Conservation (phyloP, 371 early-diverging fungal genomes). For the Actinomucor elegans region DNA sequence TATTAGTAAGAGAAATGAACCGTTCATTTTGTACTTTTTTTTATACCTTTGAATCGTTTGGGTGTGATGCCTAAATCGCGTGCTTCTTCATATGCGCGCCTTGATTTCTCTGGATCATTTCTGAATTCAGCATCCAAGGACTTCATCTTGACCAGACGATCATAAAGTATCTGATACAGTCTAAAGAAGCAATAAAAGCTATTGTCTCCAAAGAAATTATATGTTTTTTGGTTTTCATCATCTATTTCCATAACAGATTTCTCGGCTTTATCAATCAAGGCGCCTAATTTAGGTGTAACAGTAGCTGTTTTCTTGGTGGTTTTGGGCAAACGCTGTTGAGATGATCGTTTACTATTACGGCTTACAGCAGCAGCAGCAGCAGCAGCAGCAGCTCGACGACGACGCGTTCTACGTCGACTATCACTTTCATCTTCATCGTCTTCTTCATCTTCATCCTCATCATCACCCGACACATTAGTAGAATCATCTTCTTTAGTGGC, state of each 20-base stretch:
- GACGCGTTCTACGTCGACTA: not conserved
- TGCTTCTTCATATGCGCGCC: conserved; percentile 67
- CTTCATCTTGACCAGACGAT: conserved; percentile 80
- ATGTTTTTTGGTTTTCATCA: conserved; percentile 27
- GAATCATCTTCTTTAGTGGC: conserved; percentile 15
- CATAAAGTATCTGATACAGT: conserved; percentile 63
- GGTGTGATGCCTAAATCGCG: conserved; percentile 73
- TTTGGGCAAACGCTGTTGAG: not conserved
- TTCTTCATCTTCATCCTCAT: conserved; percentile 5
- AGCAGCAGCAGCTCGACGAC: not conserved
- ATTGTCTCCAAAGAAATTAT: conserved; percentile 72
- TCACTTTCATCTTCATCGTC: not conserved
- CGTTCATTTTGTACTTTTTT: not conserved
- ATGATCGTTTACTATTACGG: not conserved
- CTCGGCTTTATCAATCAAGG: conserved; percentile 9
- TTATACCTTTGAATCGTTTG: conserved; percentile 28
- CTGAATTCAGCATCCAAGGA: conserved; percentile 61
- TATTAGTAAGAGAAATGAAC: too few species aligned
- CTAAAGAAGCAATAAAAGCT: conserved; percentile 86
- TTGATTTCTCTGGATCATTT: conserved; percentile 55
- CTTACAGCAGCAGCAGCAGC: not conserved
- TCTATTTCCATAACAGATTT: conserved; percentile 3
- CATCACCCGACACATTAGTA: not conserved
- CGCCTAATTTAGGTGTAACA: not conserved
- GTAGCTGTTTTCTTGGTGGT: not conserved